These are phyloP conservation scores for Penicillium goetzii DNA, from an alignment of 495 filamentous ascomycete genomes.

Conservation along the genomic window DNA sequence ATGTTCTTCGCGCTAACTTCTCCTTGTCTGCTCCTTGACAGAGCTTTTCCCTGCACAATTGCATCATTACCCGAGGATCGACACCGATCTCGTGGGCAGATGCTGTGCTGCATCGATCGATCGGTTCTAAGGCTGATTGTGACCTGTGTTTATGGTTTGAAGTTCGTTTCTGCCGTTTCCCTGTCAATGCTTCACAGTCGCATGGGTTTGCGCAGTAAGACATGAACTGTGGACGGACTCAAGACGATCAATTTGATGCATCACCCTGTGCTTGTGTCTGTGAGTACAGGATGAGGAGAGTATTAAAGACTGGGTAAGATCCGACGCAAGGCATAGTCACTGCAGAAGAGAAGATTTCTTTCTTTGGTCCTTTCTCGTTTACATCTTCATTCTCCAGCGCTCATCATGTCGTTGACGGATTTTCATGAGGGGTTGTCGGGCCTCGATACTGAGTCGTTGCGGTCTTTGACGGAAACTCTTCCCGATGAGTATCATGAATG, in stretches of 20 bases:
- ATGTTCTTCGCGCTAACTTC: slow-evolving; percentile 18
- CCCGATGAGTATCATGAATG: slow-evolving; percentile 36
- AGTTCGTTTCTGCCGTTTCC: slow-evolving; percentile 10
- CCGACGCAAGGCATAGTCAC: not conserved
- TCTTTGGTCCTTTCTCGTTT: not conserved
- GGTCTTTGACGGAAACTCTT: slow-evolving; percentile 27
- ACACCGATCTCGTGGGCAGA: slow-evolving; percentile 25
- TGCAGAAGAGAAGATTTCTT: not conserved
- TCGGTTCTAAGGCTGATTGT: slow-evolving; percentile 21
- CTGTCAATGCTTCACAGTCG: slow-evolving; percentile 9
- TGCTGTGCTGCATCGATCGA: slow-evolving; percentile 29
- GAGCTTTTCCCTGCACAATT: slow-evolving; percentile 23
- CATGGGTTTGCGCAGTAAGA: slow-evolving; percentile 10
- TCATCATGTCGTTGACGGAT: slow-evolving; percentile 25
- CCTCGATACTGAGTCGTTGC: slow-evolving; percentile 30
- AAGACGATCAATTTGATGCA: slow-evolving; percentile 30
- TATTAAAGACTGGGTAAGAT: slow-evolving; percentile 23
- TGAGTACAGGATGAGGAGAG: not conserved
- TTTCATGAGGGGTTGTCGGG: slow-evolving; percentile 18
- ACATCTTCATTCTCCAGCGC: not conserved
- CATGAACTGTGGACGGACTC: slow-evolving; percentile 6
- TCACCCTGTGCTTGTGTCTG: slow-evolving; percentile 14
- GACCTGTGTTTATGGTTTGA: slow-evolving; percentile 23
- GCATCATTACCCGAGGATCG: slow-evolving; percentile 25
- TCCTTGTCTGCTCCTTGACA: slow-evolving; percentile 11